Conservation (phyloP, 495 filamentous ascomycete genomes). For the Penicillium cataractarum region DNA sequence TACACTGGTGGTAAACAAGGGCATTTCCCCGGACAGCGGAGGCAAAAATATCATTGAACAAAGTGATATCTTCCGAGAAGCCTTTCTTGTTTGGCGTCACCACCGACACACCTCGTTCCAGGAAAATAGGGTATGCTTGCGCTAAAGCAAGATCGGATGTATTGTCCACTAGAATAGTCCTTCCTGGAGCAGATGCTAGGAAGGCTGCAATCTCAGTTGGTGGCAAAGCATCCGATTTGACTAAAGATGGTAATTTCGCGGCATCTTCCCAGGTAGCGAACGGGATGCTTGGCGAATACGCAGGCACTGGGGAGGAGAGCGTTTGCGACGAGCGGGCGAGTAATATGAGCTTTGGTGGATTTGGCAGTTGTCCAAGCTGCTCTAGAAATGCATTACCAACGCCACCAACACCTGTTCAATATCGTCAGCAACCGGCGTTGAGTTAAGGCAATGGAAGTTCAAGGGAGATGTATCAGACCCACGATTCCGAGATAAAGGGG, state of each 20-base stretch:
- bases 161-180: constrained; percentile 87
- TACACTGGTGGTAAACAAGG: constrained; percentile 89
- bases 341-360: constrained; percentile 5
- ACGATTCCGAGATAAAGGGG: constrained; percentile 9
- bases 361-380: constrained; percentile 1
- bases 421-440: not conserved
- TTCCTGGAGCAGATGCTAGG: constrained; percentile 69
- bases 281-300: constrained; percentile 54
- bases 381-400: constrained; percentile 15
- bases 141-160: constrained; percentile 85
- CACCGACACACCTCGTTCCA: constrained; percentile 78
- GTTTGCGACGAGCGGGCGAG: constrained; percentile 64
- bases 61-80: constrained; percentile 72
- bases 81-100: constrained; percentile 98
- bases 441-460: not conserved
- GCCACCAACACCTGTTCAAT: constrained; percentile 3
- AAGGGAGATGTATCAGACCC: constrained; percentile 6
- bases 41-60: constrained; percentile 83
- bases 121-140: constrained; percentile 73
- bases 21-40: constrained; percentile 65
- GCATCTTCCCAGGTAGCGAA: constrained; percentile 56
- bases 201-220: constrained; percentile 70
- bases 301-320: constrained; percentile 58
- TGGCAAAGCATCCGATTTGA: constrained; percentile 53
- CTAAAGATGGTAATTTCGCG: constrained; percentile 58